These are phyloP conservation scores for Ascochyta fabae DNA, from an alignment of 2,329 filamentous ascomycete species.

Conservation along the genomic window DNA sequence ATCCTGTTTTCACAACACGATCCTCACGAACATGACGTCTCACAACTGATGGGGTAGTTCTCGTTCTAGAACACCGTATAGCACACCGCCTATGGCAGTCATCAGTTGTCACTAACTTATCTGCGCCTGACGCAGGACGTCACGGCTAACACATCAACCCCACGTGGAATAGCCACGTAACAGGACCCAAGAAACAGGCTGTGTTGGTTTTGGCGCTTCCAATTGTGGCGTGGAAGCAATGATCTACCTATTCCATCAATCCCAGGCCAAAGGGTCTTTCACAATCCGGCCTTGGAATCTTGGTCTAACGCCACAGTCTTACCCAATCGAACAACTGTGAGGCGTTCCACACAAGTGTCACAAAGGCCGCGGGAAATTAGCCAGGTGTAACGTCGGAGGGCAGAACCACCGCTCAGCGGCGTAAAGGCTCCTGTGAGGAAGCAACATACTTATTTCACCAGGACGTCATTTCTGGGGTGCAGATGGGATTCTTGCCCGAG, in stretches of 20 bases:
- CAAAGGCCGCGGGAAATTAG: slow-evolving; percentile 5
- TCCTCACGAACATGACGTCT: neutral
- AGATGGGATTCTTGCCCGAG: slow-evolving; percentile 13
- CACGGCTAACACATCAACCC: slow-evolving; percentile 12
- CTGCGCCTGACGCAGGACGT: slow-evolving; percentile 17
- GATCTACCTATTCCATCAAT: slow-evolving; percentile 9
- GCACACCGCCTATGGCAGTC: neutral
- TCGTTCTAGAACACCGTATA: slow-evolving; percentile 1
- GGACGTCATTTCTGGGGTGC: slow-evolving; percentile 21
- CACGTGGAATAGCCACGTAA: slow-evolving; percentile 31
- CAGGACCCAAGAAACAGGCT: slow-evolving; percentile 26
- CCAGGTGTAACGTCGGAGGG: slow-evolving; percentile 21
- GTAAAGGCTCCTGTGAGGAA: neutral
- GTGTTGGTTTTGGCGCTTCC: neutral
- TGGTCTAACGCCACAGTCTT: slow-evolving; percentile 10
- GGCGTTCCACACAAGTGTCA: slow-evolving; percentile 8
- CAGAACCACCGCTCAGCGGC: neutral
- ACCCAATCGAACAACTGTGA: slow-evolving; percentile 19
- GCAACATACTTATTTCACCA: neutral
- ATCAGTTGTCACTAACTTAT: neutral
- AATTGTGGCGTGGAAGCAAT: slow-evolving; percentile 16
- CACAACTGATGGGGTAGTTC: neutral
- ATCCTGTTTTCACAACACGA: neutral
- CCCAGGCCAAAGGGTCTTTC: neutral
- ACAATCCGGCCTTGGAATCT: slow-evolving; percentile 8